Evolutionary conservation across 2,329 filamentous ascomycete species (phyloP), one percentile per base, ranked within the genome.

Genomic region (Penicillium italicum): DNA sequence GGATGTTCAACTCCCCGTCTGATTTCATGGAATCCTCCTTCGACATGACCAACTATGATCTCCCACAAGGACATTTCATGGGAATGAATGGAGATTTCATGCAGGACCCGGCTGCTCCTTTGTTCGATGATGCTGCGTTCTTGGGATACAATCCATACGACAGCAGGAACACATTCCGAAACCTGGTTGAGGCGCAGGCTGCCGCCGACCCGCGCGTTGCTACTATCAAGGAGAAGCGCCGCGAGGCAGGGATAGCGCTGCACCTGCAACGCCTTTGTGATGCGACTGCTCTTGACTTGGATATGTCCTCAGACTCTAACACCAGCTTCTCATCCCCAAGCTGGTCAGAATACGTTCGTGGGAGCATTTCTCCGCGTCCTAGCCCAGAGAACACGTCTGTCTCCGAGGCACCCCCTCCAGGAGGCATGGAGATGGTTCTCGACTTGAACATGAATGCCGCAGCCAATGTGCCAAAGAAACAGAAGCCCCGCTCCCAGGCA

Each of bases 391-490:
- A 56, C n/a, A 59, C 59, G 10, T 55, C 64, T 20, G 34, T 37
- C 42, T 33, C 50, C 6, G 53, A 45, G 47, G 53, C 60, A 18
- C 45, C 63, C 20, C 55, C 66, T 11, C 60, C 64, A 3, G 53
- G 63, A 22, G 72, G 66, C 3, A 63, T 75, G 37, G 72, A 76
- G 45, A 53, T 76, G 58, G 71, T 76, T 14, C 69, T 76, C 30
- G 74, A 76, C 53, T 56, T 76, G 62, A 76, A 76, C 58, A 74
- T 76, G 72, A 76, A 76, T 50, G 65, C 71, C 5, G 68, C 73
- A 5, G 70, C 72, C n/a, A 70, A 73, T 50, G 53, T 75, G n/a
- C 74, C 74, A 0, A 71, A 69, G 59, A 76, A 75, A 50, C 74
- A 76, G 46, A 74, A 74, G 46, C 73, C 73, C 22, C 68, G 74